Conservation (phyloP, 2,329 filamentous ascomycete genomes). For the Sclerotinia glacialis region DNA sequence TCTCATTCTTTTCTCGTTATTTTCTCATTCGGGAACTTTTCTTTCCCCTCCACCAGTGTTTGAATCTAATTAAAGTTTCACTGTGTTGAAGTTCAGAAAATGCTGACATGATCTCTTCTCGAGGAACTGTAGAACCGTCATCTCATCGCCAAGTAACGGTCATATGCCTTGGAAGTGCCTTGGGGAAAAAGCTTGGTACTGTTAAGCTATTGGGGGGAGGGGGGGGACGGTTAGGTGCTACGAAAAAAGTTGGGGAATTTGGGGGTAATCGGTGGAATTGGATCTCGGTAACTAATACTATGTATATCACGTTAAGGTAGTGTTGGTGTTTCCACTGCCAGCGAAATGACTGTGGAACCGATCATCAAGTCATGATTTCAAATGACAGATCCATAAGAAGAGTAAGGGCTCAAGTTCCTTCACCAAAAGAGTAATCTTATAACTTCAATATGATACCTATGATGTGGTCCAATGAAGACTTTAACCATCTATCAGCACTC, state of each 20-base stretch:
- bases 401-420: background rate
- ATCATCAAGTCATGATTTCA: background rate
- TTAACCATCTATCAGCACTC: background rate
- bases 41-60: background rate
- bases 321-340: background rate
- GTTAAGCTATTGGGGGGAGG: slow-evolving; percentile 15
- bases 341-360: background rate
- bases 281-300: background rate
- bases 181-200: slow-evolving; percentile 20
- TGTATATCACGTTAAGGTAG: background rate
- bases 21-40: background rate
- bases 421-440: background rate
- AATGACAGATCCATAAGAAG: background rate
- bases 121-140: background rate
- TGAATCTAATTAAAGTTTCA: background rate
- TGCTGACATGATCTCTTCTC: background rate
- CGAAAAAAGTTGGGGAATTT: background rate
- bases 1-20: background rate
- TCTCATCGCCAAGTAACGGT: slow-evolving; percentile 20
- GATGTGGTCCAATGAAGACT: background rate
- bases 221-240: slow-evolving; percentile 1
- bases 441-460: background rate
- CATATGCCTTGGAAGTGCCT: slow-evolving; percentile 14
- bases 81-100: background rate
- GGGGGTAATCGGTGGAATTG: background rate